A percentile compares a stretch with the other conserved stretches of the same genome.
These are phyloP conservation scores for Pseudocohnilembus persalinus DNA, from an alignment of 169 alveolate genomes.

Conservation along the genomic window DNA sequence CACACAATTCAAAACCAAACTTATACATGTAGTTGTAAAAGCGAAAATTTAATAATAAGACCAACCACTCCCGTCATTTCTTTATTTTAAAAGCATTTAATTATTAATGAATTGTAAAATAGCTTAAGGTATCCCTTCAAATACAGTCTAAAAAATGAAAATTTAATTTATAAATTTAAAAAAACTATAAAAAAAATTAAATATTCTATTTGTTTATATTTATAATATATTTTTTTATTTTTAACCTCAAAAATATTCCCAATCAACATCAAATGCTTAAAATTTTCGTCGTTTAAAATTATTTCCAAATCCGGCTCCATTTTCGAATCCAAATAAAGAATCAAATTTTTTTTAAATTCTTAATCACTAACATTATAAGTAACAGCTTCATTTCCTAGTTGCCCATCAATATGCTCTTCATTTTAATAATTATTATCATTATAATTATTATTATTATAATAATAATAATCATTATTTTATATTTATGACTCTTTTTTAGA, in stretches of 20 bases:
- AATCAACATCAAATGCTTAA: not conserved
- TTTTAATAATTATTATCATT: too few relatives aligned
- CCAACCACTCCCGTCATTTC: not conserved
- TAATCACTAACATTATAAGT: too few relatives aligned
- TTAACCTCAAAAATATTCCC: not conserved
- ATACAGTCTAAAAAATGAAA: not conserved
- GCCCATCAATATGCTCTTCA: too few relatives aligned
- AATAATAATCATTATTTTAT: too few relatives aligned
- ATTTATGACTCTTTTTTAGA: too few relatives aligned
- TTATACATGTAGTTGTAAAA: not conserved
- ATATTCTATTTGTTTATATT: too few relatives aligned
- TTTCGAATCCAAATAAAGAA: not conserved
- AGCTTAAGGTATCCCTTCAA: not conserved
- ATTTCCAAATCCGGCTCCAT: not conserved
- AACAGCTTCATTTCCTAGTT: too few relatives aligned
- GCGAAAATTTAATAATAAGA: not conserved
- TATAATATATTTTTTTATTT: too few relatives aligned
- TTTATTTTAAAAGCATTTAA: too few relatives aligned
- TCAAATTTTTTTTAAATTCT: not conserved
- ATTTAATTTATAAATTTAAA: too few relatives aligned
- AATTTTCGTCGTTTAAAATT: not conserved
- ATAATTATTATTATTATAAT: too few relatives aligned
- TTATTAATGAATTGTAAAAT: not conserved
- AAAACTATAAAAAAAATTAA: too few relatives aligned
- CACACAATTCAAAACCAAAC: not conserved